Evolutionary conservation across 2,329 filamentous ascomycete species (phyloP).

Genomic region (Colletotrichum tanaceti): DNA sequence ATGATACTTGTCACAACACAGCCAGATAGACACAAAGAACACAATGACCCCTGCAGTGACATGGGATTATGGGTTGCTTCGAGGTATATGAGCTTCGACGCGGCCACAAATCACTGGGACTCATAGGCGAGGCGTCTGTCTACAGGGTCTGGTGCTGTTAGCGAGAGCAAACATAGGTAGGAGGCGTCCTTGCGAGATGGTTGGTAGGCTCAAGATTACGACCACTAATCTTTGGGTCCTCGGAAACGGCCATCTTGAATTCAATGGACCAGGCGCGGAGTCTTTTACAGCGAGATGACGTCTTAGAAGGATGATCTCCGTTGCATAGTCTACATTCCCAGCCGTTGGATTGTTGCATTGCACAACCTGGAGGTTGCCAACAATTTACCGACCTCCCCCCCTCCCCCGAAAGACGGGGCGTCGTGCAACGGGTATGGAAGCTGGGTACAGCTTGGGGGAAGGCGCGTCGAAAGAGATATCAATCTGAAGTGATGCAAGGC

Average conservation of each 20-base stretch:
- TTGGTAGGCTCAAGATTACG: background rate
- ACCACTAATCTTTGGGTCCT: background rate
- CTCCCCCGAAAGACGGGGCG: conserved; percentile 8
- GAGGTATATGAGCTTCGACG: too few relatives aligned
- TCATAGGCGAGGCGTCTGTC: too few relatives aligned
- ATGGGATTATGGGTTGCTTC: too few relatives aligned
- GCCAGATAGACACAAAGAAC: too few relatives aligned
- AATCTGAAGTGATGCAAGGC: background rate
- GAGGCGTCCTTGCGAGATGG: too few relatives aligned
- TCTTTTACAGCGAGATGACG: background rate
- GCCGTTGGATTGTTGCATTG: background rate
- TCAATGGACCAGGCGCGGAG: background rate
- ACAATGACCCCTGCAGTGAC: too few relatives aligned
- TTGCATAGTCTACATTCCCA: background rate
- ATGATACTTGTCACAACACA: too few relatives aligned
- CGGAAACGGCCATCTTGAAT: background rate
- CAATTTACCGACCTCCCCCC: background rate
- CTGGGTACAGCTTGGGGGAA: background rate
- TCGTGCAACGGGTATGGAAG: background rate
- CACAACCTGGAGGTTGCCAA: conserved; percentile 15
- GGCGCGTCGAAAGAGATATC: background rate
- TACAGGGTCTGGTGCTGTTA: too few relatives aligned
- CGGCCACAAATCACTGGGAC: too few relatives aligned
- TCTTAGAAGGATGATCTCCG: background rate
- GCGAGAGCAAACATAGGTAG: too few relatives aligned